phyloP scores from a whole-genome alignment of 768 basidiomycete species.

The Butyriboletus loyo region DNA sequence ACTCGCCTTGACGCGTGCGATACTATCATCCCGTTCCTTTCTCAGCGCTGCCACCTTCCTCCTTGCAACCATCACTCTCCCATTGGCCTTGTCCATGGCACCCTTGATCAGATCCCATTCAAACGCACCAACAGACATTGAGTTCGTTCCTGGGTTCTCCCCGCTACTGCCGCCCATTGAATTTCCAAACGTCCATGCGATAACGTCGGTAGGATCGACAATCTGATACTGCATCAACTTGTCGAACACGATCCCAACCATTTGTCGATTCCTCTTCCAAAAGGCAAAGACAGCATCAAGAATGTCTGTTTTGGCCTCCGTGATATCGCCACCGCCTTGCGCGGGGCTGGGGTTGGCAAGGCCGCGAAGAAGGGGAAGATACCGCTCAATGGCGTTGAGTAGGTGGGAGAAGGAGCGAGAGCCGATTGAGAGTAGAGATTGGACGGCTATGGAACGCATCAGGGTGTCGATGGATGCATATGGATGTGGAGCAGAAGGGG shows the following conservation, averaged over 20 bases:
- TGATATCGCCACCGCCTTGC: constrained; percentile 33
- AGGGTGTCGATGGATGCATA: constrained; percentile 60
- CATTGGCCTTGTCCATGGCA: constrained; percentile 88
- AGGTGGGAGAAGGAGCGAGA: constrained; percentile 96
- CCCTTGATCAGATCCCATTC: constrained; percentile 86
- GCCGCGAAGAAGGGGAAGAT: constrained; percentile 70
- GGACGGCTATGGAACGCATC: constrained; percentile 76
- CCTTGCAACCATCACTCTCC: constrained; percentile 75
- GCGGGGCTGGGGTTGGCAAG: constrained; percentile 38
- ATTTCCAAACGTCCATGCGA: constrained; percentile 76
- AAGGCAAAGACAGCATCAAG: constrained; percentile 69
- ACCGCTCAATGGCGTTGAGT: constrained; percentile 95
- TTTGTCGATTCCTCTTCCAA: constrained; percentile 84
- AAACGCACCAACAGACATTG: constrained; percentile 48
- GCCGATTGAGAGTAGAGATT: constrained; percentile 88
- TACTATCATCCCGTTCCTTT: constrained; percentile 86
- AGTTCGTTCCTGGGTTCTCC: constrained; percentile 35
- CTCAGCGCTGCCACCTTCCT: constrained; percentile 69
- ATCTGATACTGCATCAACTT: constrained; percentile 99
- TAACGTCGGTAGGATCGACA: constrained; percentile 89
- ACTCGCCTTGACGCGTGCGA: constrained; percentile 71
- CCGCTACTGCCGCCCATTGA: constrained; percentile 38
- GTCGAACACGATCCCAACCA: constrained; percentile 91
- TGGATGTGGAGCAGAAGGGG: constrained; percentile 51
- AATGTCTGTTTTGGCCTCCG: constrained; percentile 67